Percentiles rank a stretch among this genome's conserved stretches.
Evolutionary conservation across 768 basidiomycete species (phyloP).

Genomic region (Coprinopsis strossmayeri): DNA sequence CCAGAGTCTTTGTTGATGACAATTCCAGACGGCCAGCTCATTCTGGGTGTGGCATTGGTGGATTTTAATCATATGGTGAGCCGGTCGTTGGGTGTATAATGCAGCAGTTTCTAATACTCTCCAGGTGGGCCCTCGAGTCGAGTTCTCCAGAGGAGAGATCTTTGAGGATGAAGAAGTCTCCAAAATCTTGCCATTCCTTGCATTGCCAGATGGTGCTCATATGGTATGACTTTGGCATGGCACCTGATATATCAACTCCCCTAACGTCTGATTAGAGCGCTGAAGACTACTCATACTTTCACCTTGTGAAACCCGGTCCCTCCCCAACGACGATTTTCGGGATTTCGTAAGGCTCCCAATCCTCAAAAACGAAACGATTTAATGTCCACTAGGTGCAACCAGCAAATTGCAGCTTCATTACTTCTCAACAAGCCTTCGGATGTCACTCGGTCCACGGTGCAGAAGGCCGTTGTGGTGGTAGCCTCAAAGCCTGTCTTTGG

Average conservation of each 20-base stretch:
- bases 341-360: conserved; percentile 67
- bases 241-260: not conserved
- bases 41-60: conserved; percentile 86
- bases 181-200: conserved; percentile 88
- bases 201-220: conserved; percentile 96
- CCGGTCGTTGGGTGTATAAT: conserved; percentile 9
- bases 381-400: conserved; percentile 66
- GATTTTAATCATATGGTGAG: conserved; percentile 92
- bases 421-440: conserved; percentile 76
- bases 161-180: conserved; percentile 81
- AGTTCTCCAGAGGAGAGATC: conserved; percentile 73
- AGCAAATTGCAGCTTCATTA: conserved; percentile 79
- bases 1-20: conserved; percentile 75
- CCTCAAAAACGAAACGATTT: conserved; percentile 2
- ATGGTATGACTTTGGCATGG: conserved; percentile 44
- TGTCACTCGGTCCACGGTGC: conserved; percentile 92
- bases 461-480: conserved; percentile 95
- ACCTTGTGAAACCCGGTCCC: conserved; percentile 68
- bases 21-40: conserved; percentile 50
- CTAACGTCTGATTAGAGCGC: conserved; percentile 41
- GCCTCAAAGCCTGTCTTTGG: conserved; percentile 90
- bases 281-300: conserved; percentile 98
- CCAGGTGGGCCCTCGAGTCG: conserved; percentile 89
- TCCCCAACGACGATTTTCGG: conserved; percentile 86
- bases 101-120: conserved; percentile 11